These are phyloP conservation scores for Zea mays DNA, from an alignment of 176 grass and related monocot species.

Conservation along the genomic window DNA sequence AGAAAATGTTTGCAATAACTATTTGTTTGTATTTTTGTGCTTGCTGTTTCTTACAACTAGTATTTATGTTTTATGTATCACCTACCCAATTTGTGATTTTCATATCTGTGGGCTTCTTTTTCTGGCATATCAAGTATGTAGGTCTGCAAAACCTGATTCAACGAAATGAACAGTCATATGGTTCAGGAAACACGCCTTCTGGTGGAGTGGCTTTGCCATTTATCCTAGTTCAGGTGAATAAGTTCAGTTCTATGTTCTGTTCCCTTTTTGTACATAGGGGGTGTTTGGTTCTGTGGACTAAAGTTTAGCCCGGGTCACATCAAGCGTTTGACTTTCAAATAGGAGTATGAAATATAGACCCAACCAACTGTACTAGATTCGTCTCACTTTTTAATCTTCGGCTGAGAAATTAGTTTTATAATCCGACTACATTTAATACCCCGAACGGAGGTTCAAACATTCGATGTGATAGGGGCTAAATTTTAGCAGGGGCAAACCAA, in stretches of 20 bases:
- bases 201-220: constrained; percentile 95
- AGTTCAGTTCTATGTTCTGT: neutral
- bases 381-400: too few relatives aligned
- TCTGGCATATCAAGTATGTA: constrained; percentile 59
- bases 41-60: constrained; percentile 18
- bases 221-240: constrained; percentile 91
- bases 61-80: constrained; percentile 9
- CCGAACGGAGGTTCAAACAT: too few relatives aligned
- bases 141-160: constrained; percentile 80
- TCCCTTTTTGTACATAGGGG: constrained; percentile 19
- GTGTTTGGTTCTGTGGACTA: too few relatives aligned
- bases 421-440: too few relatives aligned
- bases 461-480: too few relatives aligned
- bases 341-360: too few relatives aligned
- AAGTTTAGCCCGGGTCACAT: too few relatives aligned
- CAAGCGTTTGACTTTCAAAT: too few relatives aligned
- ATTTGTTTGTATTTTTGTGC: neutral
- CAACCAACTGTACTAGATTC: too few relatives aligned
- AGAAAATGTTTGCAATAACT: constrained; percentile 18
- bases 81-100: constrained; percentile 6
- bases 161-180: constrained; percentile 77
- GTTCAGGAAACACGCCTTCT: constrained; percentile 74
- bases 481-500: too few relatives aligned
- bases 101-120: constrained; percentile 29
- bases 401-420: too few relatives aligned